A percentile compares a stretch with the other conserved stretches of the same genome.
These are phyloP conservation scores for Trypethelium eluteriae DNA, from an alignment of 495 filamentous ascomycete species.

Conservation along the genomic window DNA sequence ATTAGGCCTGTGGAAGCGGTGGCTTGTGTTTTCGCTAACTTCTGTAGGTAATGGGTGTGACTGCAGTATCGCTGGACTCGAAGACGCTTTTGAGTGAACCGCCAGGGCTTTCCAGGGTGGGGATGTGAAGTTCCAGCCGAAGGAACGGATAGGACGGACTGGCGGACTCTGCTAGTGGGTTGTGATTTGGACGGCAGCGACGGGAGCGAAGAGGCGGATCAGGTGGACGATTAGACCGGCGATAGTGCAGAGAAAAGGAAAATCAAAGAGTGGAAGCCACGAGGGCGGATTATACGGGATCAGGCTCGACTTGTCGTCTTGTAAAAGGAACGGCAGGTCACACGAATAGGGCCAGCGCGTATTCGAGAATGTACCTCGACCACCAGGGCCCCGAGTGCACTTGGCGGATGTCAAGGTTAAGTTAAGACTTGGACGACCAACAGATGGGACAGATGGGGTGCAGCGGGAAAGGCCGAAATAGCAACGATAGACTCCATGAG, in stretches of 20 bases:
- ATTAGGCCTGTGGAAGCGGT: background rate
- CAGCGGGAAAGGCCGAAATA: background rate
- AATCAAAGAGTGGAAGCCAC: conserved; percentile 10
- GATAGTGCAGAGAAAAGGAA: background rate
- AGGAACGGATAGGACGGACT: background rate
- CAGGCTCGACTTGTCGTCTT: conserved; percentile 7
- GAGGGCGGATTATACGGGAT: conserved; percentile 4
- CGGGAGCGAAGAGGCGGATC: background rate
- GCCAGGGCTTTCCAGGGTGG: conserved; percentile 5
- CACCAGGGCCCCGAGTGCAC: conserved; percentile 2
- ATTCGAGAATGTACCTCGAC: conserved; percentile 11
- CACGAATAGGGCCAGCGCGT: conserved; percentile 12
- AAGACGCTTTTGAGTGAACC: conserved; percentile 7
- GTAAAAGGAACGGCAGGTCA: conserved; percentile 2
- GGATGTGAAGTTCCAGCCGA: background rate
- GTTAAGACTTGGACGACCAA: conserved; percentile 4
- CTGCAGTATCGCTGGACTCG: background rate
- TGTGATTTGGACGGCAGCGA: conserved; percentile 4
- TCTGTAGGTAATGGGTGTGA: background rate
- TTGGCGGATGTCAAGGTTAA: conserved; percentile 1
- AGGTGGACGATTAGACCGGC: background rate
- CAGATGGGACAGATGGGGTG: conserved; percentile 11
- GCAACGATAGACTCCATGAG: background rate
- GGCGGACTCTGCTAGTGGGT: background rate
- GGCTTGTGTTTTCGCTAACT: background rate